phyloP scores from a whole-genome alignment of 2,329 filamentous ascomycete species.

The Grosmannia clavigera region DNA sequence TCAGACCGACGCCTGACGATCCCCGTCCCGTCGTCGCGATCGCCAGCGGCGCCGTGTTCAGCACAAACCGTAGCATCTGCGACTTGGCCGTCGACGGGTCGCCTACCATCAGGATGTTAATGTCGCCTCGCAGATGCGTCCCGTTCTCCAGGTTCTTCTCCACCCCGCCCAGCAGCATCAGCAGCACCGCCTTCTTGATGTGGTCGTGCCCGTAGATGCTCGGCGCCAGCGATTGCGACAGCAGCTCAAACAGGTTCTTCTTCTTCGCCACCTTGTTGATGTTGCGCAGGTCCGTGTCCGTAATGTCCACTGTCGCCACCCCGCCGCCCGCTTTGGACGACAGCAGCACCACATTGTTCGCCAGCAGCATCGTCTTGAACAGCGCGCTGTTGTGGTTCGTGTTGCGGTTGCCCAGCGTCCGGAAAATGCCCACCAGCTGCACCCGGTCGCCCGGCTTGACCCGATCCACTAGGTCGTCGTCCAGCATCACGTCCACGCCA shows the following conservation, averaged over 20 bases:
- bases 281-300: conserved; percentile 93
- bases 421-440: conserved; percentile 91
- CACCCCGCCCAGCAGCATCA: conserved; percentile 90
- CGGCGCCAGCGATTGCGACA: conserved; percentile 87
- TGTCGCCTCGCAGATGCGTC: conserved; percentile 93
- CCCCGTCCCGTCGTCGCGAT: conserved; percentile 96
- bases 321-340: conserved; percentile 95
- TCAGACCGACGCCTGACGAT: conserved; percentile 94
- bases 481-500: conserved; percentile 89
- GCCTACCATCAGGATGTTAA: conserved; percentile 98
- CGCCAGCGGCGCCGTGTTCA: conserved; percentile 90
- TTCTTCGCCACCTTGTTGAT: conserved; percentile 98
- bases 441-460: conserved; percentile 94
- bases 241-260: conserved; percentile 79
- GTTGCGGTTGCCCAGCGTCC: conserved; percentile 89
- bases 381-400: conserved; percentile 80
- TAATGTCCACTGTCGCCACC: conserved; percentile 82
- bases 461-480: conserved; percentile 89
- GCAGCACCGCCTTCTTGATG: conserved; percentile 92
- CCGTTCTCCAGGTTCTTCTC: conserved; percentile 99
- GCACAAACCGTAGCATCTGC: conserved; percentile 89
- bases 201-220: conserved; percentile 96
- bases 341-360: conserved; percentile 88
- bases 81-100: conserved; percentile 98
- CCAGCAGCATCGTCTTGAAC: conserved; percentile 87